Base-by-base conservation (phyloP, 2,329 filamentous ascomycete genomes). In the Sporothrix inflata region DNA sequence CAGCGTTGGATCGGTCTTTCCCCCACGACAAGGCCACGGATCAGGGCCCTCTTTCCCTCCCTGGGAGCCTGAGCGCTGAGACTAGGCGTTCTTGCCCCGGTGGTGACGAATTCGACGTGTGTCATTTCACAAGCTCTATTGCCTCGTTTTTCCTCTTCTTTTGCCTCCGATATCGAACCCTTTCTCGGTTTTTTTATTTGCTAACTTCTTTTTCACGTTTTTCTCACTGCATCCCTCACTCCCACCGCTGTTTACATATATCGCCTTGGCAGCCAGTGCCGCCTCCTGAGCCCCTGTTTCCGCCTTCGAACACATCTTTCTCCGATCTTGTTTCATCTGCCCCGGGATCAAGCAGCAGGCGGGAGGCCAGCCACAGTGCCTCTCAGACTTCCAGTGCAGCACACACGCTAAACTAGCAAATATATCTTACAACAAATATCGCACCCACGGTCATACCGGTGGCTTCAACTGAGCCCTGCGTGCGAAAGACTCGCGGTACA, bases 201-300 rank as follows among this genome's bases (percentile, higher is more conserved):
- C 38, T 21, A 34, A 63, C 34, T 38, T 24, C n/a, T 5, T 3
- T 6, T 24, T 34, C 53, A 19, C 24, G 19, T 34, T 63, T 16
- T 14, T 40, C 34, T 14, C 34, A 42, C n/a, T 42, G 40, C 45
- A 24, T n/a, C 8, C 9, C 34, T 34, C 57, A 5, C 57, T 21
- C 19, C 16, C 30, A 38, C 40, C 24, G 63, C 42, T 67, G 63
- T 51, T 67, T 68, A 38, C 65, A 51, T 51, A 5, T 66, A 21
- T 38, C 30, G 14, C 24, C 65, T 57, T 65, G 55, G 66, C 45
- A 45, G 40, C 47, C 55, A 53, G 27, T 21, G 49, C 51, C 70
- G 49, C 51, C 70, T 72, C 70, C 72, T 73, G 57, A 71, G 49
- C 70, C 70, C 72, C 72, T 73, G 71, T 73, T 70, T 73, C 68